Evolutionary conservation across 805 yeast species (phyloP).

Genomic region (Candida ascalaphidarum): DNA sequence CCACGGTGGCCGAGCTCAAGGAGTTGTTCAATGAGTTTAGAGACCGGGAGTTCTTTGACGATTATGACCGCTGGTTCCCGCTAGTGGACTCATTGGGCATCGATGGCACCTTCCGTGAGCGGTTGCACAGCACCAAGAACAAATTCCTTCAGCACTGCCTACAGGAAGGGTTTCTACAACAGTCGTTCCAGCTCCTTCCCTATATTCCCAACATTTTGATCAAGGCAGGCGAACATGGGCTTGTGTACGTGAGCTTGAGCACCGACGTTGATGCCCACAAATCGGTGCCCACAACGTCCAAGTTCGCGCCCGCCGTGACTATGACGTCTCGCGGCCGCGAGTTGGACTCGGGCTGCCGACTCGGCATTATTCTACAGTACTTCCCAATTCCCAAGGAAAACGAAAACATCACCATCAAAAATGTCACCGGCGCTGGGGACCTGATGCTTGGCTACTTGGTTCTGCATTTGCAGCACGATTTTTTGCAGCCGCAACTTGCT

Average conservation of each 20-base stretch:
- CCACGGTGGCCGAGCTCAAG: slow-evolving; percentile 57
- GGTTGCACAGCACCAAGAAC: slow-evolving; percentile 26
- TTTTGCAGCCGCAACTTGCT: slow-evolving; percentile 16
- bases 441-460: slow-evolving; percentile 61
- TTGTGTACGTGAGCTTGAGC: slow-evolving; percentile 32
- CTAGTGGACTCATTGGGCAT: slow-evolving; percentile 53
- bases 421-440: slow-evolving; percentile 90
- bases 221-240: slow-evolving; percentile 63
- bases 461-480: slow-evolving; percentile 18
- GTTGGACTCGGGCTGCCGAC: slow-evolving; percentile 3
- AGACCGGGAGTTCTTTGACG: slow-evolving; percentile 32
- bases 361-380: slow-evolving; percentile 59
- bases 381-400: slow-evolving; percentile 36
- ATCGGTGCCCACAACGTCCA: slow-evolving; percentile 24
- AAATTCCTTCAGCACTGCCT: slow-evolving; percentile 16
- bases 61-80: slow-evolving; percentile 66
- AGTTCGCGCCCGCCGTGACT: slow-evolving; percentile 14
- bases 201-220: slow-evolving; percentile 57
- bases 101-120: slow-evolving; percentile 36
- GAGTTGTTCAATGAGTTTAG: slow-evolving; percentile 45
- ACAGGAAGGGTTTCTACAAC: slow-evolving; percentile 48
- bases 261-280: slow-evolving; percentile 21
- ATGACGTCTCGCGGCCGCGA: slow-evolving; percentile 12
- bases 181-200: slow-evolving; percentile 66
- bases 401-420: slow-evolving; percentile 29